These are phyloP conservation scores for Pichia phayaonensis DNA, from an alignment of 805 yeast species.

Conservation along the genomic window DNA sequence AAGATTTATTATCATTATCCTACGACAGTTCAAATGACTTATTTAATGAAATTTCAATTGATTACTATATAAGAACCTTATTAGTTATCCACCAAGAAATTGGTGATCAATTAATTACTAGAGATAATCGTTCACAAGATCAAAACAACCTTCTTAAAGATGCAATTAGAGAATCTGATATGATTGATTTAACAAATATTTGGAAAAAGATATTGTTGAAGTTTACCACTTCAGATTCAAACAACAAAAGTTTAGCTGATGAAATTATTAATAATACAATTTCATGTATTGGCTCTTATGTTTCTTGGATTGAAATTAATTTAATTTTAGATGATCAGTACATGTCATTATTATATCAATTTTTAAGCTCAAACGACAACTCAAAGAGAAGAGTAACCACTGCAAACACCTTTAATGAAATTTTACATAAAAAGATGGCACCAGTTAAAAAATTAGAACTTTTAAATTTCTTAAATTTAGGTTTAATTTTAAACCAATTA, in stretches of 20 bases:
- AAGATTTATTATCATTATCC: conserved; percentile 38
- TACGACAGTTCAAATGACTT: conserved; percentile 19
- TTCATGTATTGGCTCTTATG: conserved; percentile 71
- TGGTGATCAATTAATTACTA: conserved; percentile 80
- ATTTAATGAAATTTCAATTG: conserved; percentile 42
- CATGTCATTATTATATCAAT: conserved; percentile 50
- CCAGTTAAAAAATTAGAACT: conserved; percentile 53
- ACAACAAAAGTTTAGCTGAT: conserved; percentile 16
- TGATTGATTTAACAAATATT: conserved; percentile 50
- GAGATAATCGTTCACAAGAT: conserved; percentile 54
- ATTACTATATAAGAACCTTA: conserved; percentile 68
- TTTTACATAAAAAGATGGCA: conserved; percentile 52
- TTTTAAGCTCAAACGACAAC: conserved; percentile 30
- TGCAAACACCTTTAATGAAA: conserved; percentile 44
- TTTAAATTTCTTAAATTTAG: conserved; percentile 59
- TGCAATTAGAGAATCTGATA: conserved; percentile 68
- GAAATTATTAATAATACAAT: conserved; percentile 54
- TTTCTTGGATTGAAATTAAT: conserved; percentile 86
- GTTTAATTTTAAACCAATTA: conserved; percentile 40
- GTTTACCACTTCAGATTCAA: conserved; percentile 21
- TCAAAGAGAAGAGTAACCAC: conserved; percentile 51
- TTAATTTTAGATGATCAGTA: conserved; percentile 58
- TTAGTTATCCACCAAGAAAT: conserved; percentile 80
- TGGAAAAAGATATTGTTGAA: conserved; percentile 57
- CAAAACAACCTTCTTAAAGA: conserved; percentile 75